These are phyloP conservation scores for Ophiostoma tasmaniense DNA, from an alignment of 2,329 filamentous ascomycete species.

Conservation along the genomic window DNA sequence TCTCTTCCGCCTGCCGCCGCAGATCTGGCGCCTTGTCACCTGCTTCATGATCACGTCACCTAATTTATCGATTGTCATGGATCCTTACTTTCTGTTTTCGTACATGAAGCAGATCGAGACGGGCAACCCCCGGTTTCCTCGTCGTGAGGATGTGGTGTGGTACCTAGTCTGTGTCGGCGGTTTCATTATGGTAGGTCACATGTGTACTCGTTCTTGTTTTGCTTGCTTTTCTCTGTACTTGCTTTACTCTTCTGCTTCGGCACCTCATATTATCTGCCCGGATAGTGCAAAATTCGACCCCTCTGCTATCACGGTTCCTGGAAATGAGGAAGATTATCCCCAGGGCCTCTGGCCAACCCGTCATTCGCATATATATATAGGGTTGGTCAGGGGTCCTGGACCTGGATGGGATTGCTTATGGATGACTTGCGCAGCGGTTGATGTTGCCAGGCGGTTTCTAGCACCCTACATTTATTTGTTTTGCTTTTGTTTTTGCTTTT, in stretches of 20 bases:
- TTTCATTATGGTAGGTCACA: slow-evolving; percentile 66
- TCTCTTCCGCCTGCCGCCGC: slow-evolving; percentile 47
- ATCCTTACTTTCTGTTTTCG: slow-evolving; percentile 71
- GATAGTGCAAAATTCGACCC: slow-evolving; percentile 50
- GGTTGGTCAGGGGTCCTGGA: slow-evolving; percentile 56
- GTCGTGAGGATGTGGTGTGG: slow-evolving; percentile 70
- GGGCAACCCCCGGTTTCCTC: slow-evolving; percentile 60
- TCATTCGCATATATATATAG: slow-evolving; percentile 56
- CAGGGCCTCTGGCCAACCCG: slow-evolving; percentile 50
- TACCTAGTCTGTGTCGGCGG: slow-evolving; percentile 67
- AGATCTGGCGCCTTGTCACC: slow-evolving; percentile 37
- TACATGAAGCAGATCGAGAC: slow-evolving; percentile 69
- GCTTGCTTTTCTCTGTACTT: slow-evolving; percentile 1
- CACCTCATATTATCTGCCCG: slow-evolving; percentile 66
- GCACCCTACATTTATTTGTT: slow-evolving; percentile 53
- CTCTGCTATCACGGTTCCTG: slow-evolving; percentile 77
- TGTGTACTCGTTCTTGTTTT: slow-evolving; percentile 20
- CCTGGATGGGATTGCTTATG: slow-evolving; percentile 66
- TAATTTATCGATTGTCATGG: slow-evolving; percentile 50
- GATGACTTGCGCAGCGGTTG: slow-evolving; percentile 54
- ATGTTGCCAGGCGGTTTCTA: slow-evolving; percentile 50
- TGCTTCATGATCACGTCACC: slow-evolving; percentile 36
- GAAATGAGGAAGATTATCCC: slow-evolving; percentile 72
- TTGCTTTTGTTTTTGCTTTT: background rate
- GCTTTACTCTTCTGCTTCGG: slow-evolving; percentile 10